phyloP scores from a whole-genome alignment of 2,329 filamentous ascomycete genomes.

The Penicillium italicum region DNA sequence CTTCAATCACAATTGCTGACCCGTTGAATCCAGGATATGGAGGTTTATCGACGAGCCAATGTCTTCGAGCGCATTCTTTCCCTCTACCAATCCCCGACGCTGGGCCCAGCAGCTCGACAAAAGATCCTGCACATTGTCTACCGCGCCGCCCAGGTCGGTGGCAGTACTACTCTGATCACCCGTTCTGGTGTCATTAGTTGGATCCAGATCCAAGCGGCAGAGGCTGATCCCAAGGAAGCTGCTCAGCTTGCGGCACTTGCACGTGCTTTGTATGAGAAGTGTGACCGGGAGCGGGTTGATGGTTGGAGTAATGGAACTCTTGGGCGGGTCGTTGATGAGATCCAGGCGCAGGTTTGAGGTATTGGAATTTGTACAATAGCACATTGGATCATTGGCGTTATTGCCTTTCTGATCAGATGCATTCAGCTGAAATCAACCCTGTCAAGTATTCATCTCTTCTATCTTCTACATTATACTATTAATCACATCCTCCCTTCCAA shows the following conservation, averaged over 20 bases:
- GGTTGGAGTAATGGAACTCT: conserved; percentile 61
- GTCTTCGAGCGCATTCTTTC: conserved; percentile 74
- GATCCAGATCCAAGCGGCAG: conserved; percentile 61
- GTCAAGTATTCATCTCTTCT: background rate
- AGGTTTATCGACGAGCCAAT: conserved; percentile 52
- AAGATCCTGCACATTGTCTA: conserved; percentile 62
- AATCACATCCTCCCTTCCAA: background rate
- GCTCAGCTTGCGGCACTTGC: conserved; percentile 54
- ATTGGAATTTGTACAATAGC: conserved; percentile 3
- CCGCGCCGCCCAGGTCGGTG: conserved; percentile 64
- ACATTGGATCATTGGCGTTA: background rate
- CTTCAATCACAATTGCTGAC: conserved; percentile 8
- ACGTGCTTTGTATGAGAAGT: conserved; percentile 59
- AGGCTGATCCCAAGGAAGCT: conserved; percentile 44
- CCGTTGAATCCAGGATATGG: conserved; percentile 40
- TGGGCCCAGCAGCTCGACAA: conserved; percentile 57
- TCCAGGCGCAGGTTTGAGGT: conserved; percentile 9
- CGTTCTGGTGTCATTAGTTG: conserved; percentile 71
- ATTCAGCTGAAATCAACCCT: background rate
- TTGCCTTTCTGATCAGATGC: background rate
- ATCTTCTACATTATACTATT: background rate
- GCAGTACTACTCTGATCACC: conserved; percentile 76
- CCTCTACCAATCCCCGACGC: conserved; percentile 64
- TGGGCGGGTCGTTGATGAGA: conserved; percentile 25
- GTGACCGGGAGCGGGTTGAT: conserved; percentile 62